Base-by-base conservation (phyloP, 2,329 filamentous ascomycete species). In the Colletotrichum noveboracense region DNA sequence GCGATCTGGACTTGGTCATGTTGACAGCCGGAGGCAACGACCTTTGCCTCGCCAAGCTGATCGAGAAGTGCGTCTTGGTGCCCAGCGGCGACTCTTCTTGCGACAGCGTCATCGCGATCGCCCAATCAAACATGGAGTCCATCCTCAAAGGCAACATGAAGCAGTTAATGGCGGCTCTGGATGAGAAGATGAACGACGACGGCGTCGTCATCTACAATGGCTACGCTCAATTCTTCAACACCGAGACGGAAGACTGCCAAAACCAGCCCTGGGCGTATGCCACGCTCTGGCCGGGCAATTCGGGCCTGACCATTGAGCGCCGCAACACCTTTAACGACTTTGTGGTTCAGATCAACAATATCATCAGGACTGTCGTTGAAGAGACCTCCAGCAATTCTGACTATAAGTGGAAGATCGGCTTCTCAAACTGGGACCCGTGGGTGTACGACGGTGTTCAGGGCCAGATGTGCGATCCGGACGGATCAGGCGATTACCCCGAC, bases 11-110 rank as follows among this genome's bases (percentile, higher is more conserved):
- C 74, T 52, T 86, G 28, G 80, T 85, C 10, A 79, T 82, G 7
- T 32, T 86, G 78, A 85, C 84, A 2, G 84, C 83, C 2, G 83
- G 84, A 21, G 84, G 84, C 4, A 86, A 86, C 60, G 84, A 85
- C 66, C 75, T 85, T 5, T 85, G 84, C 65, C 79, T 86, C 16
- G 66, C 24, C 34, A 16, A 43, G 6, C 38, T 66, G 21, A 58
- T 58, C 24, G 74, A 74, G 55, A 69, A 21, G 6, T 81, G 80
- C 66, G 74, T 81, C 43, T 16, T 81, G 26, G 7, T 79, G 56
- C 62, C 78, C 2, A 7, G 62, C 7, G 76, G 75, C 67, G 77
- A 80, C n/a, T 36, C 30, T 14, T 58, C 70, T 3, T 81, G 80
- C 78, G 6, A 79, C 3, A 66, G 60, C 7, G 60, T 80, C 62